Percentiles rank a stretch among this genome's conserved stretches.
Conservation (phyloP, 1,139 yeast species). For the Blastobotrys persicus region DNA sequence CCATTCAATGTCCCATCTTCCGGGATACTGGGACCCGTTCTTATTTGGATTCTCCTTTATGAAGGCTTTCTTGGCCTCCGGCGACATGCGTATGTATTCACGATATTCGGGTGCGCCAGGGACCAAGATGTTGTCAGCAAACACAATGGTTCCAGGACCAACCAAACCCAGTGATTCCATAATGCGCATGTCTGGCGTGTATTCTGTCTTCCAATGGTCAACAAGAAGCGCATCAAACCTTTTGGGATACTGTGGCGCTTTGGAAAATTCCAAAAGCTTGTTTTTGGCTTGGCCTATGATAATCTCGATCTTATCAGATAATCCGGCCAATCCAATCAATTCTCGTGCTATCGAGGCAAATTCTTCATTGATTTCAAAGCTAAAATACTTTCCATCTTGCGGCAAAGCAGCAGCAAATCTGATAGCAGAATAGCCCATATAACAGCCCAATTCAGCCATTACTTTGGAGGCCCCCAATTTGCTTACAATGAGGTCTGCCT, state of each 20-base stretch:
- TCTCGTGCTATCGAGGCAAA: slow-evolving; percentile 25
- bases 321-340: slow-evolving; percentile 22
- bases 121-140: slow-evolving; percentile 23
- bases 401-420: slow-evolving; percentile 24
- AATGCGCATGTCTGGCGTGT: slow-evolving; percentile 17
- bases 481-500: slow-evolving; percentile 9
- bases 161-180: slow-evolving; percentile 19
- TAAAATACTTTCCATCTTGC: slow-evolving; percentile 19
- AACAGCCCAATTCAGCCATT: slow-evolving; percentile 15
- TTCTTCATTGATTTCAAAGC: slow-evolving; percentile 22
- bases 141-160: slow-evolving; percentile 19
- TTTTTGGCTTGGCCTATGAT: slow-evolving; percentile 25
- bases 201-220: slow-evolving; percentile 24
- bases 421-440: slow-evolving; percentile 25
- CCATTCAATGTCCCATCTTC: not conserved
- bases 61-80: slow-evolving; percentile 9
- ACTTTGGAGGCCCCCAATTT: slow-evolving; percentile 8
- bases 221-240: slow-evolving; percentile 22
- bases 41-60: not conserved
- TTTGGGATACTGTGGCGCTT: slow-evolving; percentile 10
- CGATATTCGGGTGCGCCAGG: slow-evolving; percentile 15
- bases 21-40: slow-evolving; percentile 7
- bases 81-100: slow-evolving; percentile 7
- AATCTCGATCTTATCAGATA: slow-evolving; percentile 22
- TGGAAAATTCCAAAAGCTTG: slow-evolving; percentile 17